Evolutionary conservation across 2,329 filamentous ascomycete genomes (phyloP).

Genomic region (Ophiocordyceps australis): DNA sequence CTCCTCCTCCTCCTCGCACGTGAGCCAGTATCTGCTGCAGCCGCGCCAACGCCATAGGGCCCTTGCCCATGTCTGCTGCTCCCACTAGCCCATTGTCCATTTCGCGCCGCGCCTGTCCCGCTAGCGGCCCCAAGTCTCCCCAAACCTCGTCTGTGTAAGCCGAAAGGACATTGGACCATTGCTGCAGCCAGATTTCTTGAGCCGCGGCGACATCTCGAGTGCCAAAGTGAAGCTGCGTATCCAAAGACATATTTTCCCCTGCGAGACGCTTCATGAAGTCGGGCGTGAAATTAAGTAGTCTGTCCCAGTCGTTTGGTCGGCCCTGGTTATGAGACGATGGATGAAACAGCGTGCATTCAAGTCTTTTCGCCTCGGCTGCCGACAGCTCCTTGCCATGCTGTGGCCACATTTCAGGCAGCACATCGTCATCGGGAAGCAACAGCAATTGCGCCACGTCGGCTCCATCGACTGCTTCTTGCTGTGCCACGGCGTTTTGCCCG

Average conservation of each 20-base stretch:
- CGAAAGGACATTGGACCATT: slow-evolving; percentile 37
- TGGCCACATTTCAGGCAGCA: slow-evolving; percentile 6
- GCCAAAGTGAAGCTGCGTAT: slow-evolving; percentile 16
- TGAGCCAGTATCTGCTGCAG: slow-evolving; percentile 18
- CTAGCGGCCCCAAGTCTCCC: slow-evolving; percentile 41
- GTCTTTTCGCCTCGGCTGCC: slow-evolving; percentile 10
- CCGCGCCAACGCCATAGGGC: slow-evolving; percentile 12
- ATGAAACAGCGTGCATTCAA: slow-evolving; percentile 20
- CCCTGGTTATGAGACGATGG: background rate
- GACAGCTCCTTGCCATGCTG: slow-evolving; percentile 8
- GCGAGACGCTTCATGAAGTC: slow-evolving; percentile 15
- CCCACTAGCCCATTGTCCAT: slow-evolving; percentile 17
- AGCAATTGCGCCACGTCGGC: slow-evolving; percentile 17
- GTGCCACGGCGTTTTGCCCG: slow-evolving; percentile 4
- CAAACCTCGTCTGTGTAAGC: slow-evolving; percentile 49
- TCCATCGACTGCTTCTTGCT: slow-evolving; percentile 13
- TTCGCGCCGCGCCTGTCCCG: slow-evolving; percentile 36
- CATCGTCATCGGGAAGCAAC: slow-evolving; percentile 7
- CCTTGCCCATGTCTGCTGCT: slow-evolving; percentile 2
- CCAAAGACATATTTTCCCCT: slow-evolving; percentile 3
- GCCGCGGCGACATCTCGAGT: slow-evolving; percentile 17
- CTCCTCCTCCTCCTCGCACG: too few species aligned
- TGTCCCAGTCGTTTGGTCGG: slow-evolving; percentile 20
- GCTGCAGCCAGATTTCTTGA: slow-evolving; percentile 27
- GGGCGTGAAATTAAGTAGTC: slow-evolving; percentile 31